Conservation (phyloP, 805 yeast species). For the Teunomyces lycoperdinae region DNA sequence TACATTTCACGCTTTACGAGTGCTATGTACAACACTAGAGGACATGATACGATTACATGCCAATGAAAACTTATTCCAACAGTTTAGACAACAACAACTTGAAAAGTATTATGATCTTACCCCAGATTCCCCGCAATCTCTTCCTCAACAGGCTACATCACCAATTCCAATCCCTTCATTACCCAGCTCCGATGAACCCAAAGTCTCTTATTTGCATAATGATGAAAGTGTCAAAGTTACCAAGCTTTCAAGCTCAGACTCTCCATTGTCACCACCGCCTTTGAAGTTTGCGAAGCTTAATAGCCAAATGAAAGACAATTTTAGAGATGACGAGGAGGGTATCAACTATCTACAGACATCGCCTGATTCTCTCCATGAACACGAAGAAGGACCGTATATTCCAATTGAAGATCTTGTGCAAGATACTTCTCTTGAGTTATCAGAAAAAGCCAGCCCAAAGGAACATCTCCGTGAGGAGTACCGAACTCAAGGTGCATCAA, state of each 20-base stretch:
- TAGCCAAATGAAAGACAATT: background rate
- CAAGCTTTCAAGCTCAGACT: constrained; percentile 6
- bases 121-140: constrained; percentile 1
- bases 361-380: constrained; percentile 14
- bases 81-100: constrained; percentile 27
- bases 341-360: constrained; percentile 9
- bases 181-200: background rate
- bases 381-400: constrained; percentile 13
- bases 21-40: constrained; percentile 27
- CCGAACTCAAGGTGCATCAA: constrained; percentile 3
- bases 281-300: constrained; percentile 15
- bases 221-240: background rate
- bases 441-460: constrained; percentile 7
- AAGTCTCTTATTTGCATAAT: background rate
- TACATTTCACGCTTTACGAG: constrained; percentile 31
- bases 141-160: constrained; percentile 1
- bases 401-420: constrained; percentile 22
- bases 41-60: constrained; percentile 31
- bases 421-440: constrained; percentile 10
- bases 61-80: constrained; percentile 18
- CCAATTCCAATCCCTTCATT: background rate
- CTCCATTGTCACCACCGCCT: constrained; percentile 25
- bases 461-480: constrained; percentile 13
- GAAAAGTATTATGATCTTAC: constrained; percentile 10
- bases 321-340: constrained; percentile 1